Conservation (phyloP, 441 rosid genomes). For the Jatropha multifida region DNA sequence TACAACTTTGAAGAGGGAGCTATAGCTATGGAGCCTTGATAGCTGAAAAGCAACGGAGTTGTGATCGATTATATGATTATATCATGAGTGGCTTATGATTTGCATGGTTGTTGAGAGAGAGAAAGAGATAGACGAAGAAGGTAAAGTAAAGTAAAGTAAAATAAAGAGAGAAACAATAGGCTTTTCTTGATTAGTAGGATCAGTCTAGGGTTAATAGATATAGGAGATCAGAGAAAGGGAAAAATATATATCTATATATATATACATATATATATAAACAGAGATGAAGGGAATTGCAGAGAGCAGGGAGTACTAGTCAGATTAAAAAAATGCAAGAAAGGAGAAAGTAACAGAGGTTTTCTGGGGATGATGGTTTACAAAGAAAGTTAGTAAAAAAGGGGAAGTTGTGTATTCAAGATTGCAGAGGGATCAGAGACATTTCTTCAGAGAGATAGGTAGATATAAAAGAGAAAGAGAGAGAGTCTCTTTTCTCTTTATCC, state of each 20-base stretch:
- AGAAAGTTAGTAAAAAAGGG: constrained; percentile 50
- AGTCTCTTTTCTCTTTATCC: constrained; percentile 9
- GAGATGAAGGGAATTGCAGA: constrained; percentile 32
- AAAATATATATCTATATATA: neutral
- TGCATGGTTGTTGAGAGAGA: constrained; percentile 40
- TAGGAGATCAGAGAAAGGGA: constrained; percentile 16
- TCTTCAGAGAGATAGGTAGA: constrained; percentile 7
- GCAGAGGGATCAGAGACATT: constrained; percentile 36
- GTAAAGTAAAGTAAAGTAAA: constrained; percentile 2
- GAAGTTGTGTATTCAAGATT: constrained; percentile 42
- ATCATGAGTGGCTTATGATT: constrained; percentile 94
- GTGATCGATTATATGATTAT: constrained; percentile 53
- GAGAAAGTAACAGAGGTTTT: constrained; percentile 41
- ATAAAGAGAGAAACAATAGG: constrained; percentile 13
- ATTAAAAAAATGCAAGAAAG: constrained; percentile 27
- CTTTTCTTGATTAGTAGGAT: constrained; percentile 42
- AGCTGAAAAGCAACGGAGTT: constrained; percentile 25
- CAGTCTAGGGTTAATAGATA: constrained; percentile 34
- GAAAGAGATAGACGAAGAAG: neutral
- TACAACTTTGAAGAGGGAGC: too few relatives aligned
- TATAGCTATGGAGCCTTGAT: constrained; percentile 11
- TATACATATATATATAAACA: too few relatives aligned
- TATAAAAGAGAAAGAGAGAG: neutral
- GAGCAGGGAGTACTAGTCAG: constrained; percentile 19
- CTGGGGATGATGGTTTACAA: constrained; percentile 50